These are phyloP conservation scores for Ceratorhiza oryzae-sativae DNA, from an alignment of 1,284 basidiomycete genomes.

Conservation along the genomic window DNA sequence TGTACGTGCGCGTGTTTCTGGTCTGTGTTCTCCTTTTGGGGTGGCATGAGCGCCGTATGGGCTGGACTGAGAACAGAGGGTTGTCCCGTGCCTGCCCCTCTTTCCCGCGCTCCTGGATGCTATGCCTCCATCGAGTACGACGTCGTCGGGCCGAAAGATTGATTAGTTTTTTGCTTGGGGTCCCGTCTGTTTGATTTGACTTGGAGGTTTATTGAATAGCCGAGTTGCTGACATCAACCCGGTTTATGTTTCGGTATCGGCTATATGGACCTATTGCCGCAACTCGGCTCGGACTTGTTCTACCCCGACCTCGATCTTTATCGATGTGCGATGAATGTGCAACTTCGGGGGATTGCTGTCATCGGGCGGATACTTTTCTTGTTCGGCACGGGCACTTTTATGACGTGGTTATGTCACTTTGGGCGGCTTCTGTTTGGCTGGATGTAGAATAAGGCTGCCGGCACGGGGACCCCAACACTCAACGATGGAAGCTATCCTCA, in stretches of 20 bases:
- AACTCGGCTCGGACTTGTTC: slow-evolving; percentile 41
- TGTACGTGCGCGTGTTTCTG: slow-evolving; percentile 57
- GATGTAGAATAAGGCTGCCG: slow-evolving; percentile 56
- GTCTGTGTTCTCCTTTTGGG: slow-evolving; percentile 8
- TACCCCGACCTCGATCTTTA: background rate
- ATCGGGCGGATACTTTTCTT: background rate
- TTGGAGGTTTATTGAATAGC: slow-evolving; percentile 54
- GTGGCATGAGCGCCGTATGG: background rate
- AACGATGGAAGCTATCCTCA: slow-evolving; percentile 83
- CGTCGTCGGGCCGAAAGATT: too few relatives aligned
- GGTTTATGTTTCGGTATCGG: background rate
- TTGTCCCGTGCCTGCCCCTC: too few relatives aligned
- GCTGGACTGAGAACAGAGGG: background rate
- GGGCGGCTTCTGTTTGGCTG: slow-evolving; percentile 25
- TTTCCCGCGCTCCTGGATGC: too few relatives aligned
- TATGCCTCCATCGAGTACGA: too few relatives aligned
- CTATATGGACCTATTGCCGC: slow-evolving; percentile 55
- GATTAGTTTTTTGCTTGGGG: too few relatives aligned
- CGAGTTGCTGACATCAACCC: background rate
- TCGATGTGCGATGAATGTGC: too few relatives aligned
- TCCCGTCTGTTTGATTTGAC: background rate
- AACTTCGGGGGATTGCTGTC: too few relatives aligned
- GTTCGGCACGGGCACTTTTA: slow-evolving; percentile 5
- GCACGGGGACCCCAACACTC: slow-evolving; percentile 63
- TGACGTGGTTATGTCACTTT: background rate